Evolutionary conservation across 2,329 filamentous ascomycete genomes (phyloP).

Genomic region (Amesomyces nigricolor): DNA sequence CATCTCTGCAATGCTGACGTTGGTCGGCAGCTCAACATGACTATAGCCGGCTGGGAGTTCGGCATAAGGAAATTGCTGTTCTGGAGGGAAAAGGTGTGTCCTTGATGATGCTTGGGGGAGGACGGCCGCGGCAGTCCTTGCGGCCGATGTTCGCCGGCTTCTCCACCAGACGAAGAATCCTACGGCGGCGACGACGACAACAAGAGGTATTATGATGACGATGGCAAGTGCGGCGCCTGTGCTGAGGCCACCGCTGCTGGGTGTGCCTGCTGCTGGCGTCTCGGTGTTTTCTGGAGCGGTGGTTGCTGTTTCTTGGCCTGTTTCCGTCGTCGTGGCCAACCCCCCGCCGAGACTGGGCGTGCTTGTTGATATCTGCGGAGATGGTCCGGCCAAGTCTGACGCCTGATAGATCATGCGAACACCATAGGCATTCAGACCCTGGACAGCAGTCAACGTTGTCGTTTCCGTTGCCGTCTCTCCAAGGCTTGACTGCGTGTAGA

Average conservation of each 20-base stretch:
- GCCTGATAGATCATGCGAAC: slow-evolving; percentile 33
- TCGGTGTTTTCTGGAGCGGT: background rate
- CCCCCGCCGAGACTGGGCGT: too few relatives aligned
- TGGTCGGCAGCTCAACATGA: too few relatives aligned
- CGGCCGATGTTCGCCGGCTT: background rate
- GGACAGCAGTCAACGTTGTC: slow-evolving; percentile 23
- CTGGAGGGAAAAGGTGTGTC: too few relatives aligned
- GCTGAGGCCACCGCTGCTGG: slow-evolving; percentile 4
- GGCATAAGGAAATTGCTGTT: too few relatives aligned
- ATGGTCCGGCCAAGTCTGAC: slow-evolving; percentile 23
- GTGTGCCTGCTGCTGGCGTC: background rate
- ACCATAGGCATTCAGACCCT: slow-evolving; percentile 33
- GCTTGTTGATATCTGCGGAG: too few relatives aligned
- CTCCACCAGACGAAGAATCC: slow-evolving; percentile 16
- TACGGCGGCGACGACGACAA: slow-evolving; percentile 4
- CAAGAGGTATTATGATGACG: slow-evolving; percentile 6
- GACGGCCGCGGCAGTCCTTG: background rate
- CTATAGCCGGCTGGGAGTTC: too few relatives aligned
- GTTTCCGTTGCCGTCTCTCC: slow-evolving; percentile 24
- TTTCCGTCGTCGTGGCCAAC: background rate
- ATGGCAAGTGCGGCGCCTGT: slow-evolving; percentile 9
- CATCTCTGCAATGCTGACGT: too few relatives aligned
- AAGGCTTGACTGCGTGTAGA: slow-evolving; percentile 26
- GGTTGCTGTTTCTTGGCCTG: background rate
- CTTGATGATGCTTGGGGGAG: too few relatives aligned